A percentile compares a stretch with the other conserved stretches of the same genome.
Evolutionary conservation across 805 yeast genomes (phyloP).

Genomic region (Yarrowia bubula): DNA sequence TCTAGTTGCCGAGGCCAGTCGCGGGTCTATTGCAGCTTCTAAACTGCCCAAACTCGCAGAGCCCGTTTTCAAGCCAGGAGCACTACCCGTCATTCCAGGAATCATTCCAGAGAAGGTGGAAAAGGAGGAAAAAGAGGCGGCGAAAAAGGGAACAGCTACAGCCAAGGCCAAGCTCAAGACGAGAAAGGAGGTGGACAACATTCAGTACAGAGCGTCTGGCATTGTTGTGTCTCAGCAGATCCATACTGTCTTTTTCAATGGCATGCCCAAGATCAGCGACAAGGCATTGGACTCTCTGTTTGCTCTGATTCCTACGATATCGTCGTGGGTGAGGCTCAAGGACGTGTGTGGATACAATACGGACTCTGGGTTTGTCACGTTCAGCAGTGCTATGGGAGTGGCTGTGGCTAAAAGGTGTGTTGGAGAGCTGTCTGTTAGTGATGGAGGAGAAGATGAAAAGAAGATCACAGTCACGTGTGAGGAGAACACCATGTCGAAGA

Average conservation of each 20-base stretch:
- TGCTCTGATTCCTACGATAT: conserved; percentile 11
- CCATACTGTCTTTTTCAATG: conserved; percentile 13
- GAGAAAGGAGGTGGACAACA: not conserved
- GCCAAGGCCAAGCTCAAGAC: conserved; percentile 11
- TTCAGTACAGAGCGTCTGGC: not conserved
- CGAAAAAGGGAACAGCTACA: not conserved
- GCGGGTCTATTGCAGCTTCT: conserved; percentile 2
- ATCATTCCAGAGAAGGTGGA: conserved; percentile 14
- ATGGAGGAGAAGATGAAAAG: conserved; percentile 1
- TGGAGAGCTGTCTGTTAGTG: conserved; percentile 3
- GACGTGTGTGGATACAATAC: conserved; percentile 15
- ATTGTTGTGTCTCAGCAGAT: not conserved
- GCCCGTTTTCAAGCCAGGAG: conserved; percentile 21
- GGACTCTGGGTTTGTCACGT: conserved; percentile 5
- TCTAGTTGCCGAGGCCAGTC: not conserved
- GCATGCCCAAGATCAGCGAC: conserved; percentile 23
- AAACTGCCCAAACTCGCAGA: not conserved
- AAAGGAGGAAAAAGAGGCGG: not conserved
- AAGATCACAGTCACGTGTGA: conserved; percentile 18
- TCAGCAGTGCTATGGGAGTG: conserved; percentile 11
- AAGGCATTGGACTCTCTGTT: not conserved
- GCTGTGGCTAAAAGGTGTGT: conserved; percentile 13
- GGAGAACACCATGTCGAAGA: conserved; percentile 1
- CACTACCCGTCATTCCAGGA: conserved; percentile 17
- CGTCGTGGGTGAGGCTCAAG: conserved; percentile 1